Percentiles rank a stretch among this genome's conserved stretches.
phyloP scores from a whole-genome alignment of 495 filamentous ascomycete genomes.

The Aspergillus baeticus region DNA sequence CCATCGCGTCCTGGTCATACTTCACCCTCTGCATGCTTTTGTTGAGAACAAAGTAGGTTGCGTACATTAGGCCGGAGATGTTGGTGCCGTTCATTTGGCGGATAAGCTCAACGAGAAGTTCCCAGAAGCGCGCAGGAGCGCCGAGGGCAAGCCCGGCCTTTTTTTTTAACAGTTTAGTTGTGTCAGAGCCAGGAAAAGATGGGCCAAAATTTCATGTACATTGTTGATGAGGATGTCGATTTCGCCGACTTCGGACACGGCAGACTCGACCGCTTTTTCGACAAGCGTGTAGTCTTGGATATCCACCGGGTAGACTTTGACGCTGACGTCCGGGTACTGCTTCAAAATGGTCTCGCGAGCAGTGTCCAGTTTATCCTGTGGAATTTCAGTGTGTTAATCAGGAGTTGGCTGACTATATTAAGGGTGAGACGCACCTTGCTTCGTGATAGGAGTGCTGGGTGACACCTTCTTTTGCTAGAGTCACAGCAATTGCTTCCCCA shows the following conservation, averaged over 20 bases:
- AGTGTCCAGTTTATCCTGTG: slow-evolving; percentile 31
- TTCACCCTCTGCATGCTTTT: slow-evolving; percentile 32
- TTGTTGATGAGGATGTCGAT: slow-evolving; percentile 42
- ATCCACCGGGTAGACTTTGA: slow-evolving; percentile 23
- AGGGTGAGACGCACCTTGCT: slow-evolving; percentile 5
- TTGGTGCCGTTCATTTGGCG: slow-evolving; percentile 33
- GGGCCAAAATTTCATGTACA: slow-evolving; percentile 7
- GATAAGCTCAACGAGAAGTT: slow-evolving; percentile 26
- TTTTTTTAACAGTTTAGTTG: too few species aligned
- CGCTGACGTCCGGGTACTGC: slow-evolving; percentile 11
- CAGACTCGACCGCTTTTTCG: slow-evolving; percentile 18
- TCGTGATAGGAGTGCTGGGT: slow-evolving; percentile 22
- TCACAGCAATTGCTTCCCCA: slow-evolving; percentile 29
- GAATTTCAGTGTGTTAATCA: neutral
- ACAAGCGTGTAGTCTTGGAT: slow-evolving; percentile 25
- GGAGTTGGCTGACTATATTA: too few species aligned
- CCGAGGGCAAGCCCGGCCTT: slow-evolving; percentile 38
- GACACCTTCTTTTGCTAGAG: slow-evolving; percentile 20
- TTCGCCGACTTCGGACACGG: slow-evolving; percentile 18
- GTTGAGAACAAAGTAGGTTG: slow-evolving; percentile 33
- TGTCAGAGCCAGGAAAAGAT: neutral
- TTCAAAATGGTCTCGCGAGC: slow-evolving; percentile 11
- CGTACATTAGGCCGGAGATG: slow-evolving; percentile 34
- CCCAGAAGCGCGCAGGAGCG: slow-evolving; percentile 26
- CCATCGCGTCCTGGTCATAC: slow-evolving; percentile 28